Evolutionary conservation across 306 rosid species (phyloP).

Genomic region (Fragaria iinumae): DNA sequence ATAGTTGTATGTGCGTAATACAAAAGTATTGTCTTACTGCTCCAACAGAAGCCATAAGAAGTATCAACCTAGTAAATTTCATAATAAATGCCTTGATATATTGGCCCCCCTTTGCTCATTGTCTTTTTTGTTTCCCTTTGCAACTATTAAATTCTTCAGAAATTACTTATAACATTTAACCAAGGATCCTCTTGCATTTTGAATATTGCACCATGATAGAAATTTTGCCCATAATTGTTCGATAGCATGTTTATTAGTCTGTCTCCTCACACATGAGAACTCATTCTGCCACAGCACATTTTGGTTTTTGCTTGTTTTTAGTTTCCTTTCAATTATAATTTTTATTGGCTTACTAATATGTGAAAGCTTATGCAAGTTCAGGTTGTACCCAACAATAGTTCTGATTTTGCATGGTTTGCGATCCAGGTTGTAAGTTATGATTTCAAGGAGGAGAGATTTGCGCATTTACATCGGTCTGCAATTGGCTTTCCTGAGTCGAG

Average conservation of each 20-base stretch:
- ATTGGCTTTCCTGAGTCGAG: constrained; percentile 82
- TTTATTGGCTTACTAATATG: neutral
- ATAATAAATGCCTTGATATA: neutral
- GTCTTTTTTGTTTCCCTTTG: neutral
- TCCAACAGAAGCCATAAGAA: neutral
- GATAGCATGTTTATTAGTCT: neutral
- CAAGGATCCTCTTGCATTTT: neutral
- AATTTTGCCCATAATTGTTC: neutral
- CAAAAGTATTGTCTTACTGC: neutral
- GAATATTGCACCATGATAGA: neutral
- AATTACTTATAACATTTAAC: neutral
- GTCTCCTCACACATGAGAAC: neutral
- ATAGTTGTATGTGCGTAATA: neutral
- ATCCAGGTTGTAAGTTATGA: constrained; percentile 86
- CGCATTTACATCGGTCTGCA: constrained; percentile 80
- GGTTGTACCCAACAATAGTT: neutral
- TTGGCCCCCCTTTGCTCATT: neutral
- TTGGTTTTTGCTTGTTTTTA: neutral
- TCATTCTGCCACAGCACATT: neutral
- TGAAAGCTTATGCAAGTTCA: neutral
- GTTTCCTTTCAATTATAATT: neutral
- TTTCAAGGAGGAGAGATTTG: constrained; percentile 84
- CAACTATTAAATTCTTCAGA: neutral
- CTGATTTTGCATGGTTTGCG: neutral
- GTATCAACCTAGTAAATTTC: neutral